Conservation (phyloP, 2,329 filamentous ascomycete species). For the Colletotrichum zoysiae region DNA sequence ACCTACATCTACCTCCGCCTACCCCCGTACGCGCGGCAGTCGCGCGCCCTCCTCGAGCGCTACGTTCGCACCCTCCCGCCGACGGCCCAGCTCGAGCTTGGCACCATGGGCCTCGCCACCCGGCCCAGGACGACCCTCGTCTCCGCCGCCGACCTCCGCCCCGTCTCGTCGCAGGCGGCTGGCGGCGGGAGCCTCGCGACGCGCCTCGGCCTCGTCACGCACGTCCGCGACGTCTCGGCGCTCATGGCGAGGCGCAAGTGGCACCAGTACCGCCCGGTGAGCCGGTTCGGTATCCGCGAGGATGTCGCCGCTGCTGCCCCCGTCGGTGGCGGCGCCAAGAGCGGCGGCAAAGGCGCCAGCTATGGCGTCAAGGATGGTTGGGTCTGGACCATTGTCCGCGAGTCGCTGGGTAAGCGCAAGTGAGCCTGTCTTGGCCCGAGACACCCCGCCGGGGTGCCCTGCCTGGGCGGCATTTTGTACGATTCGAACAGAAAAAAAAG, state of each 20-base stretch:
- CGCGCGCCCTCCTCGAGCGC: slow-evolving; percentile 66
- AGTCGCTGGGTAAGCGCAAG: slow-evolving; percentile 47
- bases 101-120: slow-evolving; percentile 67
- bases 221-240: slow-evolving; percentile 51
- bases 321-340: slow-evolving; percentile 46
- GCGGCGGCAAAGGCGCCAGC: slow-evolving; percentile 44
- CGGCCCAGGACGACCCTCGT: slow-evolving; percentile 65
- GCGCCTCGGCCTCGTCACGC: slow-evolving; percentile 58
- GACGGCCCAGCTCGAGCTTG: slow-evolving; percentile 61
- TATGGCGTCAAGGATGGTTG: slow-evolving; percentile 53
- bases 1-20: slow-evolving; percentile 78
- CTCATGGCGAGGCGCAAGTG: slow-evolving; percentile 54
- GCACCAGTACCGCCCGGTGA: slow-evolving; percentile 56
- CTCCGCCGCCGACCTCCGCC: slow-evolving; percentile 53
- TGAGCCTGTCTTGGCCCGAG: slow-evolving; percentile 28
- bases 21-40: slow-evolving; percentile 73
- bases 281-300: slow-evolving; percentile 53
- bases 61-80: slow-evolving; percentile 63
- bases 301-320: slow-evolving; percentile 45
- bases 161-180: slow-evolving; percentile 39
- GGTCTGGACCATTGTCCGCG: slow-evolving; percentile 57
- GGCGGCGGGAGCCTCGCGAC: slow-evolving; percentile 30
- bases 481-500: neutral
- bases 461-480: neutral
- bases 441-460: neutral